Conservation (phyloP, 371 early-diverging fungal species). For the Coemansia linderi region DNA sequence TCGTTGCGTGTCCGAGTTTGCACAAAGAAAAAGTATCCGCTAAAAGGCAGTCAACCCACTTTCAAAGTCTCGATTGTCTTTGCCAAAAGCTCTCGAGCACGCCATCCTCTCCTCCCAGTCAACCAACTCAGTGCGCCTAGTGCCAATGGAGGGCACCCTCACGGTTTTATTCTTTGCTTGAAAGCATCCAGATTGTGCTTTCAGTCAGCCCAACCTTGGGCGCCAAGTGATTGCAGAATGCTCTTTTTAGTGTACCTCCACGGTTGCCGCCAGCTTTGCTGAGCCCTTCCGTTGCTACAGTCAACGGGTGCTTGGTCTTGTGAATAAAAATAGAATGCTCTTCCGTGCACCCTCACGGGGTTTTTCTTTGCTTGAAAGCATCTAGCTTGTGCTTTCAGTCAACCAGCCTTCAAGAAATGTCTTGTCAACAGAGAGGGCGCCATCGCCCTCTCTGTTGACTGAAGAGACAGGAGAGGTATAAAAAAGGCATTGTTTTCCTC, state of each 20-base stretch:
- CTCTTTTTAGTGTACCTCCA: neutral
- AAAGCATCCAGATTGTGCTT: neutral
- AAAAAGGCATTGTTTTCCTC: neutral
- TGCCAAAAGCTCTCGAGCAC: neutral
- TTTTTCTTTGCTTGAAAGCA: neutral
- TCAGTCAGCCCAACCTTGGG: neutral
- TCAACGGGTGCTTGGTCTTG: neutral
- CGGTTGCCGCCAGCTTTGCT: neutral
- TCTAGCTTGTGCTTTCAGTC: neutral
- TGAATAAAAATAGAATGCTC: neutral
- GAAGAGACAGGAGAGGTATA: neutral
- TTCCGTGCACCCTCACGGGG: neutral
- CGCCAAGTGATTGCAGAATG: neutral
- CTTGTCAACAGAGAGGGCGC: neutral
- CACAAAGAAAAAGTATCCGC: too few species aligned
- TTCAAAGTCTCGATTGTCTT: too few species aligned
- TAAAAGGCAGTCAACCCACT: too few species aligned
- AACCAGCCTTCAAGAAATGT: neutral
- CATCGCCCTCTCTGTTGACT: neutral
- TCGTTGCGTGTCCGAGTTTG: too few species aligned
- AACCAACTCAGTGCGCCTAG: neutral
- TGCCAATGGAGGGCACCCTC: neutral
- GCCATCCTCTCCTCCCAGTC: slow-evolving; percentile 3
- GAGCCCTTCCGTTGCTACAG: neutral
- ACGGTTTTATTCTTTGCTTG: neutral